Base-by-base conservation (phyloP, 768 basidiomycete genomes). In the Paxillus ammoniavirescens region DNA sequence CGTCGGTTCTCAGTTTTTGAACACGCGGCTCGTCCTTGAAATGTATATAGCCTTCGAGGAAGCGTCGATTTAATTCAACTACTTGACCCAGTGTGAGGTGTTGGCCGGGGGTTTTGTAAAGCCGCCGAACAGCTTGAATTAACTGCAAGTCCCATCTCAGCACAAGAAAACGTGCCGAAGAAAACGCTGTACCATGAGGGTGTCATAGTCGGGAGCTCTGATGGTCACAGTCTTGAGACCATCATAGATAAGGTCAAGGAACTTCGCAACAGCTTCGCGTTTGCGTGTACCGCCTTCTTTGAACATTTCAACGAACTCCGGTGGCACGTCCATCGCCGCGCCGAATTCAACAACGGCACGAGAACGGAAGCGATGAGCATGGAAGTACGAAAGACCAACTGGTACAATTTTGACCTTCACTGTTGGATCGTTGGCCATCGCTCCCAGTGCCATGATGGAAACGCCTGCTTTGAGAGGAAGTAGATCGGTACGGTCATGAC, bases 261-360 rank as follows among this genome's bases (percentile, higher is more conserved):
- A 83, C 64, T 89, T 89, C 15, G 85, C 79, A 45, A 94, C 92
- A 1, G 97, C 96, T 62, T 95, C 90, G 54, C 93, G 77, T 73
- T 98, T 99, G 63, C 86, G 80, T 14, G 76, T 66, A 5, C 97
- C 97, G 8, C 97, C 97, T 61, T 87, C 77, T 63, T 90, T 90
- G 74, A 95, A 99, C 84, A 91, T 87, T 30, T 89, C 85, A 2
- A 98, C 86, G 33, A 91, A 76, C 58, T 95, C 93, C 4, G 70
- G 63, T n/a, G 96, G 94, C n/a, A 98, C 91, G 63, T 93, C 89
- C 55, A 98, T 73, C 8, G 95, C 91, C 2, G 82, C 75, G 6
- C 97, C 97, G 69, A 98, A 99, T 66, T 99, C 97, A 46, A 99
- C 89, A 26, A 99, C 97, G 7, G 94, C 97, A 52, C 97, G 84